Evolutionary conservation across 106 monocot genomes (phyloP).

Genomic region (Agapanthus africanus): DNA sequence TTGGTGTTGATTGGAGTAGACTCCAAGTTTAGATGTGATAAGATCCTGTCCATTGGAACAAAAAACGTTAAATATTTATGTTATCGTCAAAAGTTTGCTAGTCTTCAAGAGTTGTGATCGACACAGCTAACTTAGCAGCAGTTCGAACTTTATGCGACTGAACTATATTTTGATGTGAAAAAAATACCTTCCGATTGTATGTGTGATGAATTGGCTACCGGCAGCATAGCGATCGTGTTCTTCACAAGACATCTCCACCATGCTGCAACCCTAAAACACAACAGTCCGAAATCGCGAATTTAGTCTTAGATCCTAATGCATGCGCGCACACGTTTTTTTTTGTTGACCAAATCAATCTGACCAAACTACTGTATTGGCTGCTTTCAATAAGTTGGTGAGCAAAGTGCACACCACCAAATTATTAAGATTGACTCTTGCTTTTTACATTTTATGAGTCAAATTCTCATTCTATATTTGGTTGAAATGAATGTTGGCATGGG

Average conservation of each 20-base stretch:
- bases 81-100: too few relatives aligned
- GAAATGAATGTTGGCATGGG: too few relatives aligned
- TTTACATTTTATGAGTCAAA: too few relatives aligned
- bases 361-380: not conserved
- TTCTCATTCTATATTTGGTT: too few relatives aligned
- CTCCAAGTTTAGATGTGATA: conserved; percentile 53
- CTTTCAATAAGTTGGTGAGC: not conserved
- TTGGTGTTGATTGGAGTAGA: conserved; percentile 73
- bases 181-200: conserved; percentile 60
- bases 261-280: conserved; percentile 42
- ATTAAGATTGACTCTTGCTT: too few relatives aligned
- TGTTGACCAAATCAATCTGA: not conserved
- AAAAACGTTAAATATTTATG: too few relatives aligned
- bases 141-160: too few relatives aligned
- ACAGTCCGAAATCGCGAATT: not conserved
- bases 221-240: conserved; percentile 65
- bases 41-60: conserved; percentile 45
- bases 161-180: too few relatives aligned
- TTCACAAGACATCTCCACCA: conserved; percentile 69
- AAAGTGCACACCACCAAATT: not conserved
- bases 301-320: not conserved
- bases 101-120: too few relatives aligned
- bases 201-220: conserved; percentile 61
- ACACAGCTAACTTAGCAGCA: too few relatives aligned
- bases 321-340: not conserved